phyloP scores from a whole-genome alignment of 2,329 filamentous ascomycete genomes.

The Phyllosticta citrichinensis region DNA sequence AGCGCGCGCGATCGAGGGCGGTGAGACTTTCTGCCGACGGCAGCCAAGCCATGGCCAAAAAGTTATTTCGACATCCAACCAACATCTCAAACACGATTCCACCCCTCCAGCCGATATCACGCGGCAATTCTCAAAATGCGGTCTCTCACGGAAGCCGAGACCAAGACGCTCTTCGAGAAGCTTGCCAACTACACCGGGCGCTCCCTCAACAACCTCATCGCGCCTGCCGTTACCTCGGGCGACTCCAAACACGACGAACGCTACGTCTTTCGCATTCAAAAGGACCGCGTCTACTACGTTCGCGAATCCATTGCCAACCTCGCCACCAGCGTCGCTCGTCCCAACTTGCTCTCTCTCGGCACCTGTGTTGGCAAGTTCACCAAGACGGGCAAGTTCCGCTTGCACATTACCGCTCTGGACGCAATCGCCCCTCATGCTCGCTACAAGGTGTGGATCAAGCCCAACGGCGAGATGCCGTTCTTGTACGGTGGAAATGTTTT shows the following conservation, averaged over 20 bases:
- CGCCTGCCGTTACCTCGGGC: conserved; percentile 11
- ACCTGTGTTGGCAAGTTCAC: conserved; percentile 69
- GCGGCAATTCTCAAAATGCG: conserved; percentile 48
- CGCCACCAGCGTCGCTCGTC: conserved; percentile 73
- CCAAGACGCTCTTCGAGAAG: conserved; percentile 77
- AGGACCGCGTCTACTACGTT: conserved; percentile 83
- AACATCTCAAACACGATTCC: conserved; percentile 2
- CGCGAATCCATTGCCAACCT: conserved; percentile 83
- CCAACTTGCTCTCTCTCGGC: conserved; percentile 76
- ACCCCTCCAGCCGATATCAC: not conserved
- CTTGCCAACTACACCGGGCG: conserved; percentile 87
- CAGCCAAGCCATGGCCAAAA: conserved; percentile 21
- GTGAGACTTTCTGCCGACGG: conserved; percentile 14
- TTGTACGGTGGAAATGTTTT: conserved; percentile 87
- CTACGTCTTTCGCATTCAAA: conserved; percentile 52
- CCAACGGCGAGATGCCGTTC: conserved; percentile 95
- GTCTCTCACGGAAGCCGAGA: conserved; percentile 69
- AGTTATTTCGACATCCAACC: conserved; percentile 7
- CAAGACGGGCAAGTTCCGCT: conserved; percentile 88
- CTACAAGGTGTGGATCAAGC: conserved; percentile 95
- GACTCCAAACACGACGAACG: conserved; percentile 23
- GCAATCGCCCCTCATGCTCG: conserved; percentile 83
- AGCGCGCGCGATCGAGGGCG: not conserved
- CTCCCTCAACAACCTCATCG: conserved; percentile 67
- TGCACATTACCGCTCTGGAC: conserved; percentile 87